Evolutionary conservation across 2,329 filamentous ascomycete species (phyloP).

Genomic region (Cryphonectria nitschkei): DNA sequence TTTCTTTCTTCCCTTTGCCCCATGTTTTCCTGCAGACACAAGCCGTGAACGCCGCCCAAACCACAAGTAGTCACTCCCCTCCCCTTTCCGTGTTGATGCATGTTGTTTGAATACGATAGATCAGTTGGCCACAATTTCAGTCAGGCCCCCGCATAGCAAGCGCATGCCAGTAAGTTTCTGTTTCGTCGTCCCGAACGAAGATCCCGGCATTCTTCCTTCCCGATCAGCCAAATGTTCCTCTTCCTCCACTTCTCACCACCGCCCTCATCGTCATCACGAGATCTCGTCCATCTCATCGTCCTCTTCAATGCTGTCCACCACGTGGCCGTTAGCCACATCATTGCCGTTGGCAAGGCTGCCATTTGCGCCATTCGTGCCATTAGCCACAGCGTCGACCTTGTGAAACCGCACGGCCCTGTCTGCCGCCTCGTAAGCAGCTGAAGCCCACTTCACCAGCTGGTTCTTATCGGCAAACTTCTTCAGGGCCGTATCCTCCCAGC

Average conservation of each 20-base stretch:
- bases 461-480: slow-evolving; percentile 67
- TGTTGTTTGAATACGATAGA: slow-evolving; percentile 11
- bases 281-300: slow-evolving; percentile 24
- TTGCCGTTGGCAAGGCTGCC: slow-evolving; percentile 20
- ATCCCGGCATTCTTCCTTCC: too few species aligned
- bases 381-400: slow-evolving; percentile 11
- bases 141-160: background rate
- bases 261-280: background rate
- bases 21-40: slow-evolving; percentile 15
- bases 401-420: slow-evolving; percentile 31
- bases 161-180: background rate
- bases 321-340: slow-evolving; percentile 21
- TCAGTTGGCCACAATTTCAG: background rate
- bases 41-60: slow-evolving; percentile 17
- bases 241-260: background rate
- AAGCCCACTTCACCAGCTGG: slow-evolving; percentile 70
- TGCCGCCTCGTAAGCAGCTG: slow-evolving; percentile 44
- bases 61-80: background rate
- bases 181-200: background rate
- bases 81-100: slow-evolving; percentile 7
- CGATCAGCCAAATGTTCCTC: background rate
- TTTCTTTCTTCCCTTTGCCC: slow-evolving; percentile 3
- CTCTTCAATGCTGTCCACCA: slow-evolving; percentile 19
- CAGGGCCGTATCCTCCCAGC: slow-evolving; percentile 71
- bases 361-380: slow-evolving; percentile 23